Base-by-base conservation (phyloP, 768 basidiomycete species). In the Agrocybe pediades region DNA sequence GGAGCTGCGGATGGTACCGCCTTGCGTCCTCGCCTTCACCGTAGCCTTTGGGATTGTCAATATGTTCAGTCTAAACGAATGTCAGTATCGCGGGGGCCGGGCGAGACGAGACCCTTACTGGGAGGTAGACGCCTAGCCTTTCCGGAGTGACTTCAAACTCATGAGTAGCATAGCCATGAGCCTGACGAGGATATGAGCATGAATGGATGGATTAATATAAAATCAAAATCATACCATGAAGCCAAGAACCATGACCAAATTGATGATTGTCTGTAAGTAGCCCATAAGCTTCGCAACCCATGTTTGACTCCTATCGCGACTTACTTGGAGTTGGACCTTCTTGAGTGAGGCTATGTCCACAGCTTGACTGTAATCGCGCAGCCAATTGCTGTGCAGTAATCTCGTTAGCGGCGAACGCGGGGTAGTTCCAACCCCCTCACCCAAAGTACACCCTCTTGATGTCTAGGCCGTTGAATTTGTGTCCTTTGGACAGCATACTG, bases 31-130 rank as follows among this genome's bases (percentile, higher is more conserved):
- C 86, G 23, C 87, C 88, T 16, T 85, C 85, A 0, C 88, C 91
- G 61, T 94, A 95, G 11, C 92, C 92, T 68, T 90, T 92, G 1
- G 92, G 93, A 62, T 96, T 96, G 65, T 96, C 93, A 63, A 95
- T 94, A 66, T 96, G 93, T 67, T 94, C 90, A 0, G 80, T 82
- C 85, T 89, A 43, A n/a, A 42, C 21, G 15, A 29, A 27, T 19
- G 41, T n/a, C 9, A 36, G 20, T 21, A 49, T 21, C 19, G 24
- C 30, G 30, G 53, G 47, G 23, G 1, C 11, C 6, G 19, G 23
- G 20, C 13, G 29, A 41, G 21, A 19, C 20, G 11, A 3, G 42
- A 13, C 29, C 30, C 76, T 58, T 46, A 88, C 88, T 0, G 92
- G 92, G 24, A 95, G 84, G 67, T 96, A 96, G 40, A 85, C 83